Base-by-base conservation (phyloP, 345 rosid species). In the Bruguiera gymnorhiza region DNA sequence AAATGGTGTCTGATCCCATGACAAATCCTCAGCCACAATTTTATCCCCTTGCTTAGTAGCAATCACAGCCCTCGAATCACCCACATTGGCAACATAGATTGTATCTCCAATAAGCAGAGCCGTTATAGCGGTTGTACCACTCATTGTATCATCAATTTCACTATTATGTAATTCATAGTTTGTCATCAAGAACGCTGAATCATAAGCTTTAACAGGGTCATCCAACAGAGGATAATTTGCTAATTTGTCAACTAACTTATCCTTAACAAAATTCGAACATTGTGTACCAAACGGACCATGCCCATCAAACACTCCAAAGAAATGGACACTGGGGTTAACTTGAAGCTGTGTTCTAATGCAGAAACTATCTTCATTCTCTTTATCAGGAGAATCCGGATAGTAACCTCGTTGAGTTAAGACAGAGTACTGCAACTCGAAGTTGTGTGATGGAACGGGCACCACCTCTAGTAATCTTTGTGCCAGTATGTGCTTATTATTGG, bases 251-350 rank as follows among this genome's bases (percentile, higher is more conserved):
- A 89, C 87, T 68, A 95, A 81, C 60, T 82, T 86, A 18, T 90
- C 87, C 86, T 82, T 85, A 1, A 87, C 96, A 70, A 95, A 95
- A 70, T 73, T 89, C 0, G 98, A 89, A 70, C 97, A 92, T 43
- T 88, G 83, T 19, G 97, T 68, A 50, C 98, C 98, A 56, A 76
- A 81, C 27, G 73, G 88, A 51, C 97, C 97, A 63, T 94, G 98
- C 46, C 98, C 98, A 68, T 94, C 98, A 72, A 87, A 91, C 16
- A 94, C 97, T 70, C 97, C 97, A 73, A 91, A 94, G 85, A 94
- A 87, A 84, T 94, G 97, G 71, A 88, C 76, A 79, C 87, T 79
- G 18, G 97, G 96, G 82, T 94, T 87, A 72, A 96, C 97, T 81
- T 83, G 92, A 68, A 94, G 75, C 66, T 83, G 82, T 31, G 87